Base-by-base conservation (phyloP, 2,329 filamentous ascomycete genomes). In the Elsinoe fawcettii region DNA sequence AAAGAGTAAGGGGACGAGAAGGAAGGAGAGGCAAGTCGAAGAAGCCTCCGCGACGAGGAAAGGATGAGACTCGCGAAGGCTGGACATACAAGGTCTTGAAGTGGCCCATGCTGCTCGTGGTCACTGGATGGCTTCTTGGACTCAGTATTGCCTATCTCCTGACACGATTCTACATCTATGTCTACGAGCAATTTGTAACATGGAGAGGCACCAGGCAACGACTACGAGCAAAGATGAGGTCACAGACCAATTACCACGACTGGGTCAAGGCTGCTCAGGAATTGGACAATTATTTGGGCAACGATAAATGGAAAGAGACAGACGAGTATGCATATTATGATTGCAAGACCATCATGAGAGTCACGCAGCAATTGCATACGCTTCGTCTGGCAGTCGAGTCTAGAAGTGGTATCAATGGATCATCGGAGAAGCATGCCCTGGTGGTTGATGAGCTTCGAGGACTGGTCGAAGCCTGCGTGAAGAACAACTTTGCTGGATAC, bases 401-500 rank as follows among this genome's bases (percentile, higher is more conserved):
- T 37, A 84, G 84, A 1, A 82, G 87, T 69, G 67, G 79, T 64
- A 71, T 69, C 11, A 74, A 34, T 27, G 51, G 11, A 43, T 56
- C 49, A 37, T 57, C 16, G 1, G 18, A 51, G 34, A 11, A 57
- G 60, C 43, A 56, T 37, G 69, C 73, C 51, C 75, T 80, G 59
- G 79, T 85, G 0, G 76, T 90, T 2, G 86, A 92, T 61, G 89
- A 93, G 56, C 77, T 99, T 56, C 86, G 84, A 60, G 80, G 80
- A 0, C 73, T 97, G 59, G 76, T 95, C 18, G 90, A 96, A 74
- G 89, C 88, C 12, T 97, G 91, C 69, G 87, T 96, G 65, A 99
- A 96, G 79, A 95, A 91, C 72, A 97, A 99, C 68, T 99, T 97
- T 72, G 90, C 89, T 16, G 93, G 93, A 0, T 85, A 96, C 12